phyloP scores from a whole-genome alignment of 768 basidiomycete species.

The Hydnum rufescens region DNA sequence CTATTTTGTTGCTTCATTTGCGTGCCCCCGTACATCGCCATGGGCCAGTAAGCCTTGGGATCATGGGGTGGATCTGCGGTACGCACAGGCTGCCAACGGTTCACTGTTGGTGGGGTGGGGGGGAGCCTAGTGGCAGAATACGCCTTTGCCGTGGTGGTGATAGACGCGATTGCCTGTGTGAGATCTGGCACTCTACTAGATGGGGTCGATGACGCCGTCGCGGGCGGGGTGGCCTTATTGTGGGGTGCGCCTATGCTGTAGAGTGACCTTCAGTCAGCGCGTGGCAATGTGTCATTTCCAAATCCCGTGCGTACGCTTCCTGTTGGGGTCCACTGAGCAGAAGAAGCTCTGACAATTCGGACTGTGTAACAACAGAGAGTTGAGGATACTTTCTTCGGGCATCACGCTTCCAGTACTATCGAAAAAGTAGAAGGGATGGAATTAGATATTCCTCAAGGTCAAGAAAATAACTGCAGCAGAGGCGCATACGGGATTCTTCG shows the following conservation, averaged over 20 bases:
- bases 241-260: no score
- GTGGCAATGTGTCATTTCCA: background rate
- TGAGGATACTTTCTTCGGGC: slow-evolving; percentile 85
- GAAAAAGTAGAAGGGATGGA: background rate
- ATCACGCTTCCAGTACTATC: slow-evolving; percentile 80
- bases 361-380: slow-evolving; percentile 72
- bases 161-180: slow-evolving; percentile 48
- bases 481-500: slow-evolving; percentile 40
- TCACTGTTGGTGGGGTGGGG: slow-evolving; percentile 47
- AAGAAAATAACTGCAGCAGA: no score
- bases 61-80: slow-evolving; percentile 70
- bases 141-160: slow-evolving; percentile 34
- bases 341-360: slow-evolving; percentile 56
- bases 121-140: slow-evolving; percentile 50
- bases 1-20: no score
- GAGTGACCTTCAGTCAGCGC: background rate
- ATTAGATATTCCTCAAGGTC: background rate
- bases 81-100: slow-evolving; percentile 53
- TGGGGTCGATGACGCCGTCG: slow-evolving; percentile 28
- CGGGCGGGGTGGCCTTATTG: slow-evolving; percentile 14
- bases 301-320: slow-evolving; percentile 33
- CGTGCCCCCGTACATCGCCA: slow-evolving; percentile 18
- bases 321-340: slow-evolving; percentile 57
- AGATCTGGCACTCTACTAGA: slow-evolving; percentile 37
- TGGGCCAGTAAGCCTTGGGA: slow-evolving; percentile 51